Evolutionary conservation across 148 eudicot genomes (phyloP).

Genomic region (Euryodendron excelsum): DNA sequence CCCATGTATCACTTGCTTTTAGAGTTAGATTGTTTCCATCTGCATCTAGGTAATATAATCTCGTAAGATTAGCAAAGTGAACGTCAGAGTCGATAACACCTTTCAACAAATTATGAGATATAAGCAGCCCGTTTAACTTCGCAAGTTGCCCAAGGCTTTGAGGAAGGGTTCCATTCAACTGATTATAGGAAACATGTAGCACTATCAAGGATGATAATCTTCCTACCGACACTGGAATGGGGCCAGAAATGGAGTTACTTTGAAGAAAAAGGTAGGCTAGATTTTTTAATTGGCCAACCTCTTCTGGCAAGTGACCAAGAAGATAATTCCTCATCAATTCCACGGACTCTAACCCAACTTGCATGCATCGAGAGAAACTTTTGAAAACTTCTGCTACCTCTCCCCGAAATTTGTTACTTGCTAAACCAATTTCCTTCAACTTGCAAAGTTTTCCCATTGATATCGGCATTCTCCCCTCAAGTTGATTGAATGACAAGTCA

Average conservation of each 20-base stretch:
- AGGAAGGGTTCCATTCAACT: constrained; percentile 14
- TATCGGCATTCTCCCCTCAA: no score
- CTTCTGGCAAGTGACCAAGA: constrained; percentile 4
- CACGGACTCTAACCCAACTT: neutral
- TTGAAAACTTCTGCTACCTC: constrained; percentile 8
- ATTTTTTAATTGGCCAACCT: neutral
- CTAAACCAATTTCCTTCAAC: neutral
- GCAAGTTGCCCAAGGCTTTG: constrained; percentile 22
- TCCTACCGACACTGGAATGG: constrained; percentile 11
- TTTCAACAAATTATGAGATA: neutral
- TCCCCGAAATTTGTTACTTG: constrained; percentile 3
- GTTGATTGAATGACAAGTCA: no score
- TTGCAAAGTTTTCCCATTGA: constrained; percentile 9
- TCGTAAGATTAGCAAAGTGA: constrained; percentile 23
- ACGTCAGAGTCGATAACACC: constrained; percentile 19
- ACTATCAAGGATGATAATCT: constrained; percentile 6
- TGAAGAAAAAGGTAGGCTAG: neutral
- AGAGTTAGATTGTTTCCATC: constrained; percentile 15
- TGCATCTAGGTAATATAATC: neutral
- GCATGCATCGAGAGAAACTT: neutral
- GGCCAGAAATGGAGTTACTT: neutral
- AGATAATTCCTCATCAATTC: neutral
- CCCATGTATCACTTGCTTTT: constrained; percentile 8
- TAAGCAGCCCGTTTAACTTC: neutral
- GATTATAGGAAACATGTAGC: neutral